Percentiles rank a stretch among this genome's conserved stretches.
Evolutionary conservation across 148 eudicot genomes (phyloP).

Genomic region (Chenopodium quinoa): DNA sequence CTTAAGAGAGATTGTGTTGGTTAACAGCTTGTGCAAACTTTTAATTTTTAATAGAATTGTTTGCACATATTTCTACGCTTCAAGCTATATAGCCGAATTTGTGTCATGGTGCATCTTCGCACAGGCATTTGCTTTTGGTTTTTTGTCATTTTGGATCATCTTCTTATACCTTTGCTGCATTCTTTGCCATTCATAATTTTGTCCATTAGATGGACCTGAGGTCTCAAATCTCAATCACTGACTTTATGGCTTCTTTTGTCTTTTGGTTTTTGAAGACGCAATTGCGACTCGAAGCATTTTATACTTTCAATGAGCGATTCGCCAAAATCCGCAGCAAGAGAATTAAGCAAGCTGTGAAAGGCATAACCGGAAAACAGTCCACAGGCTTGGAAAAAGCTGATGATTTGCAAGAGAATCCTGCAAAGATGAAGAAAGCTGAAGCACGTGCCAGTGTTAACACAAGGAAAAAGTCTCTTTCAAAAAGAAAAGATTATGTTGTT

Average conservation of each 20-base stretch:
- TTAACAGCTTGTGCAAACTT: background rate
- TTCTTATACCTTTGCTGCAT: background rate
- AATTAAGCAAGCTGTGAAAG: constrained; percentile 76
- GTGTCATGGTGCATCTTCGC: background rate
- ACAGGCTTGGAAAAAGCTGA: constrained; percentile 35
- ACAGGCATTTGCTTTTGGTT: background rate
- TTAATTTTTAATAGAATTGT: too few relatives aligned
- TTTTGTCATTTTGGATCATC: background rate
- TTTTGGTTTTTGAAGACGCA: constrained; percentile 61
- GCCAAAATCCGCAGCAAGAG: constrained; percentile 97
- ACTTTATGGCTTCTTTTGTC: constrained; percentile 2
- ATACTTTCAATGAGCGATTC: constrained; percentile 91
- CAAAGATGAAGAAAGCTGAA: constrained; percentile 44
- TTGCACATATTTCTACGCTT: background rate
- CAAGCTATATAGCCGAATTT: background rate
- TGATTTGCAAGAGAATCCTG: constrained; percentile 30
- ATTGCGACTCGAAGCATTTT: constrained; percentile 94
- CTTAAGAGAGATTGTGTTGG: background rate
- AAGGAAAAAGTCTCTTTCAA: constrained; percentile 14
- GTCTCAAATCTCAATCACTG: background rate
- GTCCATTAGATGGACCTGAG: background rate
- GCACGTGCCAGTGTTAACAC: constrained; percentile 18
- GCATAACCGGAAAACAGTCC: constrained; percentile 54
- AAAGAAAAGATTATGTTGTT: constrained; percentile 14
- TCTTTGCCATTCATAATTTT: background rate